Conservation (phyloP, 306 rosid species). For the Macrotyloma uniflorum region DNA sequence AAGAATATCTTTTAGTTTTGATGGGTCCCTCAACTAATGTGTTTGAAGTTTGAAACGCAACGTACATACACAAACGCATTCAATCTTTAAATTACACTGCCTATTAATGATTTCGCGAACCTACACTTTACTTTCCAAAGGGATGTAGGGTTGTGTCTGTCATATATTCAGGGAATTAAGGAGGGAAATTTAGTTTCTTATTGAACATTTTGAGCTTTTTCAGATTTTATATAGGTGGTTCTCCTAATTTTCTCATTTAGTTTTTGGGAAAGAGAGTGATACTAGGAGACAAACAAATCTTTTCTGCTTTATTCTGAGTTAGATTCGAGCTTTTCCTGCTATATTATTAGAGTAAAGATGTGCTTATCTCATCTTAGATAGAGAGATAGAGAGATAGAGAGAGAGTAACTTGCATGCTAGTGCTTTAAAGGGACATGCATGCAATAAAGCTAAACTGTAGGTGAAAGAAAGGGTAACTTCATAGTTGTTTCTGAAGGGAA, state of each 20-base stretch:
- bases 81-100: not conserved
- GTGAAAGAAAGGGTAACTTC: conserved; percentile 50
- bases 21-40: conserved; percentile 43
- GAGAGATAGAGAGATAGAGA: conserved; percentile 47
- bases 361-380: conserved; percentile 42
- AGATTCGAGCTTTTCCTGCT: conserved; percentile 65
- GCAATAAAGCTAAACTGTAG: conserved; percentile 59
- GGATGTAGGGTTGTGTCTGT: not conserved
- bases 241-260: conserved; percentile 12
- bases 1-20: conserved; percentile 45
- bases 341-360: conserved; percentile 40
- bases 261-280: conserved; percentile 32
- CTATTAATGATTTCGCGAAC: not conserved
- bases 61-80: not conserved
- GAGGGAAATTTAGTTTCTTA: conserved; percentile 36
- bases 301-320: conserved; percentile 72
- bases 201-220: conserved; percentile 37
- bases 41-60: conserved; percentile 33
- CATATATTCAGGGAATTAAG: conserved; percentile 37
- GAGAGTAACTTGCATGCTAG: conserved; percentile 64
- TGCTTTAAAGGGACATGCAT: conserved; percentile 67
- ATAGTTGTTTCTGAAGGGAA: conserved; percentile 64
- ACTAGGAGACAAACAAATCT: conserved; percentile 54
- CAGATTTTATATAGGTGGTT: conserved; percentile 30
- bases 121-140: not conserved